These are phyloP conservation scores for Lichtheimia hyalospora DNA, from an alignment of 371 early-diverging fungal genomes.

Conservation along the genomic window DNA sequence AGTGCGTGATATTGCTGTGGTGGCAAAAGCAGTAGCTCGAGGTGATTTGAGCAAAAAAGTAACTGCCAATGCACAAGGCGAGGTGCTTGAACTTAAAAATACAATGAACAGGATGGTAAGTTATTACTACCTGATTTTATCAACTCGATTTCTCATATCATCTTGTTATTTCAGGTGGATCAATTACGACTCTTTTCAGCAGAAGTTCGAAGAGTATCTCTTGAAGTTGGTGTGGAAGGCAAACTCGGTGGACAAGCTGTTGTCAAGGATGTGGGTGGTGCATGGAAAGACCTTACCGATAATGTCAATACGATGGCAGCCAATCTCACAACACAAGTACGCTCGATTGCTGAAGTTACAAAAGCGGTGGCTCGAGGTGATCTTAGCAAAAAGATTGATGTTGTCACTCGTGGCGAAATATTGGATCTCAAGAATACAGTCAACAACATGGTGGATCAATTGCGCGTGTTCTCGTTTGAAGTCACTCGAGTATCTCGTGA, in stretches of 20 bases:
- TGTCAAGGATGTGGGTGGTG: conserved; percentile 50
- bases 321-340: conserved; percentile 52
- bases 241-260: conserved; percentile 9
- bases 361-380: conserved; percentile 52
- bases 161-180: background rate
- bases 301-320: conserved; percentile 43
- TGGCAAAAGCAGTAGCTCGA: conserved; percentile 47
- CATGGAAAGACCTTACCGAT: conserved; percentile 51
- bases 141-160: conserved; percentile 13
- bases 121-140: too few relatives aligned
- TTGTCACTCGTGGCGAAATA: conserved; percentile 33
- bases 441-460: conserved; percentile 51
- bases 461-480: too few relatives aligned
- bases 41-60: conserved; percentile 51
- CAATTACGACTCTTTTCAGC: too few relatives aligned
- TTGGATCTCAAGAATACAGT: conserved; percentile 55
- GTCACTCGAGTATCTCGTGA: too few relatives aligned
- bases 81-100: conserved; percentile 45
- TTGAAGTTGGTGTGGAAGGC: too few relatives aligned
- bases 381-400: conserved; percentile 31
- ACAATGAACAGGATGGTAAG: conserved; percentile 44
- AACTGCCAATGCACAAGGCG: conserved; percentile 48
- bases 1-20: conserved; percentile 47
- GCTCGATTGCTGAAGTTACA: conserved; percentile 48
- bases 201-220: too few relatives aligned